Base-by-base conservation (phyloP, 306 rosid species). In the Cucurbita ficifolia region DNA sequence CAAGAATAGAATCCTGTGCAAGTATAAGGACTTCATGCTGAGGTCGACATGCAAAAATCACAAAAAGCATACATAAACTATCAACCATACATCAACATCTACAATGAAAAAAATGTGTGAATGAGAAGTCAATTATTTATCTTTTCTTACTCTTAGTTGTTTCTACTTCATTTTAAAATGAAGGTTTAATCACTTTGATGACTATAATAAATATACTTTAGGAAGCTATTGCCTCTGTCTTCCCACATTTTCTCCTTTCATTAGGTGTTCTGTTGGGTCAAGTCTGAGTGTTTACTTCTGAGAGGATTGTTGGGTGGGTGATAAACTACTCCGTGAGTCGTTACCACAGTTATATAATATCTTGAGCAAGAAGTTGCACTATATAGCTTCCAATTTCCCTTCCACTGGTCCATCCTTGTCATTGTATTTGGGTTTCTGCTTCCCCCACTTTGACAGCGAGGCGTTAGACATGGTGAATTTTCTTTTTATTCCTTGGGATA, bases 1-100 rank as follows among this genome's bases (percentile, higher is more conserved):
- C 73, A 52, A 76, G 16, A 13, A 76, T 36, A 75, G 78, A 81
- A 85, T 81, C 82, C 84, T 82, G 81, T 75, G 67, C 72, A 78
- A 67, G 75, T 75, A 87, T 16, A 64, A 21, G 53, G 55, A 11
- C 46, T 5, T 21, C 17, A 46, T 50, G 39, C 46, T 38, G 70
- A 40, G 48, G 52, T 33, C 56, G 48, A 46, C 14, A n/a, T 42
- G 11, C 52, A 6, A 46, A 45, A 62, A 61, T 42, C 35, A 21
- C 10, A 67, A 43, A 5, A 39, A 43, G 72, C 39, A 67, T 21
- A 67, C 24, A 18, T 38, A 1, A 21, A n/a, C 48, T 17, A 11
- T 64, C 72, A 67, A 42, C 10, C 73, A 21, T 45, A 45, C 39
- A n/a, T 39, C 70, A 62, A 39, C 19, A 36, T 39, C 70, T 38